phyloP scores from a whole-genome alignment of 768 basidiomycete species.

The Pleurotus cornucopiae region DNA sequence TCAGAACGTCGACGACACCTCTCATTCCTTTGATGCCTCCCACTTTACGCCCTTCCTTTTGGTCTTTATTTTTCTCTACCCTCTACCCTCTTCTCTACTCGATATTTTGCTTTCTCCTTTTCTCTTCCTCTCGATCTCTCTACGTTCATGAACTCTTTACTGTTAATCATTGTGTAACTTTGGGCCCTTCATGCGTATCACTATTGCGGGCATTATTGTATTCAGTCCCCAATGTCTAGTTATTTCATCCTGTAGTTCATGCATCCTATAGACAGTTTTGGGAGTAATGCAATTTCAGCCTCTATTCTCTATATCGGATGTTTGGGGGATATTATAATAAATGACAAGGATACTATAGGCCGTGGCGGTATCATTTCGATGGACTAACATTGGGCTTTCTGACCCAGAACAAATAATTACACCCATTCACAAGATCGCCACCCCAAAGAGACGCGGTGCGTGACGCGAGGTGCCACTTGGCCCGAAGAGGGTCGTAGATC shows the following conservation, averaged over 20 bases:
- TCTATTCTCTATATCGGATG: too few species aligned
- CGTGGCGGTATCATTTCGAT: too few species aligned
- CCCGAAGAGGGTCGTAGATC: slow-evolving; percentile 68
- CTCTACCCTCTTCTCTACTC: neutral
- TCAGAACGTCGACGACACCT: neutral
- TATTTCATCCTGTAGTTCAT: too few species aligned
- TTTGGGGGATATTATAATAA: too few species aligned
- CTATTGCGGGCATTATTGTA: neutral
- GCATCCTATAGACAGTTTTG: too few species aligned
- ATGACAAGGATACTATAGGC: too few species aligned
- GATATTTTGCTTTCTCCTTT: neutral
- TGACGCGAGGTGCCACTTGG: slow-evolving; percentile 67
- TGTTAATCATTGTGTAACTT: neutral
- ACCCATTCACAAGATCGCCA: slow-evolving; percentile 47
- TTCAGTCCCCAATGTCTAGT: neutral
- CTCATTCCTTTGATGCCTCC: neutral
- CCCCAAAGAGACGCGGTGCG: slow-evolving; percentile 49
- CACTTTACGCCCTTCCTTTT: neutral
- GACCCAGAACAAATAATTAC: slow-evolving; percentile 89
- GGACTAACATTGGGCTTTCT: slow-evolving; percentile 45
- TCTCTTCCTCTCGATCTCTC: neutral
- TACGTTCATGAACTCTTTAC: neutral
- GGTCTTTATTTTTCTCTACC: neutral
- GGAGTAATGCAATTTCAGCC: too few species aligned
- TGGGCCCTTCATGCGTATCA: neutral